These are phyloP conservation scores for Flaveria bidentis DNA, from an alignment of 129 eudicot species.

Conservation along the genomic window DNA sequence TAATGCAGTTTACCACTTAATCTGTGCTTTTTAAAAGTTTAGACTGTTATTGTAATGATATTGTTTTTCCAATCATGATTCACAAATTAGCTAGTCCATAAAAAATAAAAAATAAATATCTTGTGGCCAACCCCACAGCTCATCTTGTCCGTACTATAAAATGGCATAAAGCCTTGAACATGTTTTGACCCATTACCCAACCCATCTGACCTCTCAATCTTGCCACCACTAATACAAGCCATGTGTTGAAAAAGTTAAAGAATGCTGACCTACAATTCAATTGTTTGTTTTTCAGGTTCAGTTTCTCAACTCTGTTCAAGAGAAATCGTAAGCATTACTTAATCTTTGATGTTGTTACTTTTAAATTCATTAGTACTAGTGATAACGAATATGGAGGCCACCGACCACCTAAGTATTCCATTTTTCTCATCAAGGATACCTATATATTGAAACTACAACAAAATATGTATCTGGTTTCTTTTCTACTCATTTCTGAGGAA, in stretches of 20 bases:
- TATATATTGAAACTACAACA: background rate
- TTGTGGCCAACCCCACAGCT: background rate
- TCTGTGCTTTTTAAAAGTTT: background rate
- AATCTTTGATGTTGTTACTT: background rate
- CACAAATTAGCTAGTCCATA: background rate
- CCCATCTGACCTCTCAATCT: background rate
- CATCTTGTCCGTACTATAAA: too few relatives aligned
- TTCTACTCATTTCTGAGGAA: too few relatives aligned
- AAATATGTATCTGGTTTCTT: too few relatives aligned
- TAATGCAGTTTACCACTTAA: background rate
- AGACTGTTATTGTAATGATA: background rate
- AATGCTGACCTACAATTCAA: slow-evolving; percentile 1
- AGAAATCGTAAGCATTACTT: slow-evolving; percentile 54
- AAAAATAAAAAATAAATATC: background rate
- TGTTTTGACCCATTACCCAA: background rate
- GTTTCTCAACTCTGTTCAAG: slow-evolving; percentile 73
- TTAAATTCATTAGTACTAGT: background rate
- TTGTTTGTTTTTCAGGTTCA: slow-evolving; percentile 61
- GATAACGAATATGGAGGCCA: background rate
- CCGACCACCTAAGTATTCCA: background rate
- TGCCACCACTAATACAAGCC: background rate
- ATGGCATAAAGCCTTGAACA: too few relatives aligned
- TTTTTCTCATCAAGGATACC: background rate
- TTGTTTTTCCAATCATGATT: background rate
- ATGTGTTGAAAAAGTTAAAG: background rate